Evolutionary conservation across 2,329 filamentous ascomycete species (phyloP).

Genomic region (Fusarium sp.): DNA sequence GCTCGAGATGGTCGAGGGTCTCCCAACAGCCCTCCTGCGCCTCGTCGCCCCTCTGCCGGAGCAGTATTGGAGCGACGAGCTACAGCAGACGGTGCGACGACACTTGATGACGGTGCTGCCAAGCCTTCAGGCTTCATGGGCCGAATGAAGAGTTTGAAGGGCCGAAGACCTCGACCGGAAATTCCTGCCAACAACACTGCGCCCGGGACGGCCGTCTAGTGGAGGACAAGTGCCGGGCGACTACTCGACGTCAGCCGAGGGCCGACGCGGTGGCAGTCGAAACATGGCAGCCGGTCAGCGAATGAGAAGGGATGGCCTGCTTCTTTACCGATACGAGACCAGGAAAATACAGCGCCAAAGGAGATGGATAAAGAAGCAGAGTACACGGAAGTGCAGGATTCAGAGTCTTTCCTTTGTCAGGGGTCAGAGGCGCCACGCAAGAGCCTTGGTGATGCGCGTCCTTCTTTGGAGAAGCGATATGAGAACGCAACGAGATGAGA

Average conservation of each 20-base stretch:
- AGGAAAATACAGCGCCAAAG: slow-evolving; percentile 37
- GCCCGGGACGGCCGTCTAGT: slow-evolving; percentile 56
- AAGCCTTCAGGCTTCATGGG: slow-evolving; percentile 74
- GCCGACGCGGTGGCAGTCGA: slow-evolving; percentile 26
- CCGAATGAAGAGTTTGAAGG: slow-evolving; percentile 85
- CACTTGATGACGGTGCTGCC: slow-evolving; percentile 53
- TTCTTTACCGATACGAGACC: slow-evolving; percentile 19
- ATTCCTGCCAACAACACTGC: slow-evolving; percentile 51
- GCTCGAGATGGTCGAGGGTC: slow-evolving; percentile 52
- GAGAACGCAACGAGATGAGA: slow-evolving; percentile 27
- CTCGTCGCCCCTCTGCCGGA: slow-evolving; percentile 50
- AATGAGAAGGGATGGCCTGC: slow-evolving; percentile 12
- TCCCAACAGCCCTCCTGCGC: slow-evolving; percentile 67
- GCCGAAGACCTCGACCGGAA: slow-evolving; percentile 57
- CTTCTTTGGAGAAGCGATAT: slow-evolving; percentile 19
- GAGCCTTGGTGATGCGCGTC: slow-evolving; percentile 5
- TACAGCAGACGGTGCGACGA: slow-evolving; percentile 66
- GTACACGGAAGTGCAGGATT: slow-evolving; percentile 13
- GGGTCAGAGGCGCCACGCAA: slow-evolving; percentile 8
- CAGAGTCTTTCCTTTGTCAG: slow-evolving; percentile 34
- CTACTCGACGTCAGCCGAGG: slow-evolving; percentile 29
- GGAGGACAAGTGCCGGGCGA: slow-evolving; percentile 38
- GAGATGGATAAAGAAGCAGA: slow-evolving; percentile 17
- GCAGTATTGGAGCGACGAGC: slow-evolving; percentile 70
- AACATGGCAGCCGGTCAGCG: slow-evolving; percentile 9